Conservation (phyloP, 495 filamentous ascomycete species). For the Penicillium diatomitis region DNA sequence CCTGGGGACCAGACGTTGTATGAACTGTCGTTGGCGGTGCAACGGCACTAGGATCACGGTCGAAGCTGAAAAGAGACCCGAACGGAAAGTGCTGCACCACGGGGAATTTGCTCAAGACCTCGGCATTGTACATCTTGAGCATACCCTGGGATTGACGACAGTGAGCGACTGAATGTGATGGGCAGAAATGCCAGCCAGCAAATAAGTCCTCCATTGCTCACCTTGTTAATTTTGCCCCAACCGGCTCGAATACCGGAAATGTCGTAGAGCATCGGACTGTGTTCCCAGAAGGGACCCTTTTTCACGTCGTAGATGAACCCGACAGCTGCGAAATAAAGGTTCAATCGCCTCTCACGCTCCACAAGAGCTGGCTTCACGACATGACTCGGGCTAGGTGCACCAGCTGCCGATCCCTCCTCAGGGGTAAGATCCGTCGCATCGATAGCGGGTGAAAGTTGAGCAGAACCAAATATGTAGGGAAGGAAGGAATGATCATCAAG, state of each 20-base stretch:
- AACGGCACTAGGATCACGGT: slow-evolving; percentile 56
- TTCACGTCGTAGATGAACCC: slow-evolving; percentile 99
- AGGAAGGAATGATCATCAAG: slow-evolving; percentile 97
- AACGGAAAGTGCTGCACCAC: slow-evolving; percentile 65
- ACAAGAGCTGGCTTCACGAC: slow-evolving; percentile 60
- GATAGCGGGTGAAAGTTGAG: slow-evolving; percentile 74
- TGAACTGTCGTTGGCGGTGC: slow-evolving; percentile 42
- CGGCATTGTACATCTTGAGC: slow-evolving; percentile 66
- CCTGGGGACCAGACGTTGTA: slow-evolving; percentile 45
- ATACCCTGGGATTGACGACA: slow-evolving; percentile 39
- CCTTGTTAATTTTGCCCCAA: slow-evolving; percentile 99
- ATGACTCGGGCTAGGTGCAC: slow-evolving; percentile 60
- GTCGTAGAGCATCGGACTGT: slow-evolving; percentile 91
- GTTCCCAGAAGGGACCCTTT: slow-evolving; percentile 95
- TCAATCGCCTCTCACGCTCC: slow-evolving; percentile 55
- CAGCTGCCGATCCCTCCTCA: slow-evolving; percentile 62
- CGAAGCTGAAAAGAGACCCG: slow-evolving; percentile 78
- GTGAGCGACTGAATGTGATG: too few relatives aligned
- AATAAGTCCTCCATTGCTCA: slow-evolving; percentile 15
- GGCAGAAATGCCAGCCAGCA: neutral
- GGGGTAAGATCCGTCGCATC: slow-evolving; percentile 51
- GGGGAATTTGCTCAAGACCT: slow-evolving; percentile 61
- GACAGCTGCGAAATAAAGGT: slow-evolving; percentile 97
- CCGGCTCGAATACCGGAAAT: slow-evolving; percentile 82
- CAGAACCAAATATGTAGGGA: slow-evolving; percentile 88